These are phyloP conservation scores for Auxenochlorella pyrenoidosa DNA, from an alignment of 139 green algal species.

Conservation along the genomic window DNA sequence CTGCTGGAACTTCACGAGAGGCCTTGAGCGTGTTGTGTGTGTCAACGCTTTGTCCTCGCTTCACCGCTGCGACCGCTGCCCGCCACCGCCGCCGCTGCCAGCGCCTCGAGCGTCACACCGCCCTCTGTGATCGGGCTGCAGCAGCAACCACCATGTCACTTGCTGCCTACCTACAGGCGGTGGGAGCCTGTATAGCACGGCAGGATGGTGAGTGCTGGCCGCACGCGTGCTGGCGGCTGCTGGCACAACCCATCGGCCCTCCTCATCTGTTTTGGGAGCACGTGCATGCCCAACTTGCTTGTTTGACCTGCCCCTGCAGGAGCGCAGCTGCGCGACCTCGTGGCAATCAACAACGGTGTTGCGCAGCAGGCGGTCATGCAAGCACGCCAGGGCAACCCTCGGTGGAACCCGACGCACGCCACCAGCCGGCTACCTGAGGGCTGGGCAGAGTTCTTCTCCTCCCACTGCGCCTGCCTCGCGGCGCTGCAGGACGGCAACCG, in stretches of 20 bases:
- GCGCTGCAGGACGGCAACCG: constrained; percentile 41
- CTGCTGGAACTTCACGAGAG: no score
- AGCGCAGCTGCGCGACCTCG: constrained; percentile 12
- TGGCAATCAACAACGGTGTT: constrained; percentile 10
- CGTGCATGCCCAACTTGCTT: no score
- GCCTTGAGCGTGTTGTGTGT: no score
- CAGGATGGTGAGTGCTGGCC: constrained; percentile 26
- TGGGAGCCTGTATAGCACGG: background rate
- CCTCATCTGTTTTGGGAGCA: no score
- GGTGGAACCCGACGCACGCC: constrained; percentile 31
- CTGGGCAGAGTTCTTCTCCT: constrained; percentile 52
- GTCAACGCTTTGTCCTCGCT: no score
- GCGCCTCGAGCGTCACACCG: no score
- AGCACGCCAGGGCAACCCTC: constrained; percentile 20
- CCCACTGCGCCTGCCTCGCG: constrained; percentile 38
- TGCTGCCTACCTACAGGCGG: constrained; percentile 15
- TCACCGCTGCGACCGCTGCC: no score
- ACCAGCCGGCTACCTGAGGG: constrained; percentile 29
- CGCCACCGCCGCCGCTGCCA: no score
- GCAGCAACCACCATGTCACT: constrained; percentile 26
- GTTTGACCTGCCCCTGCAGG: constrained; percentile 3
- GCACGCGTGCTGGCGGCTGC: background rate
- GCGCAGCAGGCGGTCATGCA: constrained; percentile 26
- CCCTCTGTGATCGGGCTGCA: no score
- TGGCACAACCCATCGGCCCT: no score